Evolutionary conservation across 139 green algal genomes (phyloP), one percentile per base, ranked within the genome.

Genomic region (Closterium sp.): DNA sequence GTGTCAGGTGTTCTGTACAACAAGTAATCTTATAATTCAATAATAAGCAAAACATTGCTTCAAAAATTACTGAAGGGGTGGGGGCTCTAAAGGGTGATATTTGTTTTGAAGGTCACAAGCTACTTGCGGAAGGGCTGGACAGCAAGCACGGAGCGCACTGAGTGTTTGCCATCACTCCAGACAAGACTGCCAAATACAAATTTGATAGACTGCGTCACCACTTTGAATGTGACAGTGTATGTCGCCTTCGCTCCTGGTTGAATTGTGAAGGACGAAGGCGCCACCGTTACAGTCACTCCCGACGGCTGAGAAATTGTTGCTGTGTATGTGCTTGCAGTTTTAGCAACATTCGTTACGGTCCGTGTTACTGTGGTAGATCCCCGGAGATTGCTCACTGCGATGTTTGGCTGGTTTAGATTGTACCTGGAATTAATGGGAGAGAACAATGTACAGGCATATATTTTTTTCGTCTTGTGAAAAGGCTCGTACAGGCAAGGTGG

Each of bases 231-330:
- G n/a, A 87, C 85, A 1, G 0, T 28, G 1, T 87, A 87, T 30
- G 85, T 87, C 10, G 32, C 21, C n/a, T 87, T 32, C 9, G n/a
- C 28, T 31, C 85, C 85, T 32, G 85, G 85, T 17, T 31, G n/a
- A 32, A 87, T 87, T 10, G 85, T 87, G 85, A 87, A 87, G n/a
- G 85, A 87, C n/a, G 85, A 87, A 6, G 85, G 85, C 2, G n/a
- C 2, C 85, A 87, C 85, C 85, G n/a, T 87, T 30, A 87, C 85
- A 31, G n/a, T 87, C n/a, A 87, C 85, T 5, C 85, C 85, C 2
- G 21, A 21, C 4, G 85, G 85, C 85, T 21, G n/a, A 0, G 28
- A 30, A 17, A 19, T 0, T 27, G 32, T 34, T 30, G 28, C n/a
- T 4, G 85, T 87, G n/a, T 32, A 31, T 31, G 85, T 87, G 85